These are phyloP conservation scores for Penicillium angulare DNA, from an alignment of 495 filamentous ascomycete genomes.

Conservation along the genomic window DNA sequence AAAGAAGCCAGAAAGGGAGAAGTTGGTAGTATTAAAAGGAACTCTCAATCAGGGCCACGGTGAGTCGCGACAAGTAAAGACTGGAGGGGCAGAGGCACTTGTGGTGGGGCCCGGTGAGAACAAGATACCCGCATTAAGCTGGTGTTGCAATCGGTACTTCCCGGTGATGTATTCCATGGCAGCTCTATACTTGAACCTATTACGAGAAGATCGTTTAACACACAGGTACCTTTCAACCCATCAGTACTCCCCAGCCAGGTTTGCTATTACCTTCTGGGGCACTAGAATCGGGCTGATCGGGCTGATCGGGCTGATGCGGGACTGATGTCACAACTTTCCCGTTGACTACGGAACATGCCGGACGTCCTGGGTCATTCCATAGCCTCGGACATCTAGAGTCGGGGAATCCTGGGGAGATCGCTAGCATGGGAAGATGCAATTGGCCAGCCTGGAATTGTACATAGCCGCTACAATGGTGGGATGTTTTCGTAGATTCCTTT, in stretches of 20 bases:
- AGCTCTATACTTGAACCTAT: conserved; percentile 17
- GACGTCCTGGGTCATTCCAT: conserved; percentile 26
- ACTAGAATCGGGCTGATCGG: conserved; percentile 44
- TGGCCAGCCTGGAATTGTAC: conserved; percentile 18
- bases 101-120: conserved; percentile 29
- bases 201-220: too few species aligned
- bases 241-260: conserved; percentile 8
- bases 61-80: conserved; percentile 27
- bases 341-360: conserved; percentile 37
- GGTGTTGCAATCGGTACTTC: conserved; percentile 12
- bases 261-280: conserved; percentile 26
- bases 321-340: conserved; percentile 45
- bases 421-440: background rate
- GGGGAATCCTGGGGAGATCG: conserved; percentile 20
- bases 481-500: conserved; percentile 4
- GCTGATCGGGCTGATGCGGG: conserved; percentile 49
- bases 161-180: conserved; percentile 8
- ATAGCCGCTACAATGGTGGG: conserved; percentile 19
- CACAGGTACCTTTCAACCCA: conserved; percentile 4
- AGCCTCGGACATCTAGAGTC: conserved; percentile 46
- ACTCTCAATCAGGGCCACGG: conserved; percentile 30
- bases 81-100: conserved; percentile 24
- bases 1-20: conserved; percentile 10
- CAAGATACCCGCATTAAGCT: conserved; percentile 14
- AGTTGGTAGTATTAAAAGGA: conserved; percentile 4